Base-by-base conservation (phyloP, 345 rosid genomes). In the Cochlearia excelsa region DNA sequence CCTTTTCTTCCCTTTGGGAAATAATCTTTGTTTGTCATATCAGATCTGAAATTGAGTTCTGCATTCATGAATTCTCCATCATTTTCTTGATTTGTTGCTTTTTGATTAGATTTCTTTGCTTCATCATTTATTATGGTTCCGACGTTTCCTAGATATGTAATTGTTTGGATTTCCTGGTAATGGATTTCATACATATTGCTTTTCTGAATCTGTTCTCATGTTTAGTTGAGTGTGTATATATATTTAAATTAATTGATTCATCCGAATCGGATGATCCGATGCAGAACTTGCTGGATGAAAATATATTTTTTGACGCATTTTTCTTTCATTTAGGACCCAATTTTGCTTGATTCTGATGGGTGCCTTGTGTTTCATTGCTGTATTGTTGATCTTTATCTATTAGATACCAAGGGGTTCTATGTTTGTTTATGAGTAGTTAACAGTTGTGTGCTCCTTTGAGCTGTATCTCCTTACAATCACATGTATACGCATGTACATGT, bases 321-420 rank as follows among this genome's bases (percentile, higher is more conserved):
- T 40, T 28, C 9, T 30, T 4, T 63, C 59, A n/a, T 27, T 30
- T 46, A 4, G 27, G 30, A n/a, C 52, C 6, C 26, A 16, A 16
- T 57, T 51, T 66, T 50, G 30, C 58, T 49, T 66, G 37, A 44
- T 49, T 48, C 16, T 57, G 63, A 49, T 41, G 44, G 44, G 3
- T 30, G 49, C 35, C 30, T 55, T 10, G 37, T 56, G 50, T 63
- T 31, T 51, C 11, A 5, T 63, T 40, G 45, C 27, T 41, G 10
- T 65, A 6, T 31, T 30, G 26, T 5, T 39, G 56, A 37, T 39
- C 34, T 47, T 41, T 33, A 49, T 66, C 45, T 48, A 29, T 6
- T 42, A 26, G 58, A 51, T 31, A 51, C n/a, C 42, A 57, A 46
- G 31, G 54, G 26, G 38, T n/a, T 23, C 37, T 46, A 37, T 65